phyloP scores from a whole-genome alignment of 768 basidiomycete genomes.

The Obba rivulosa region DNA sequence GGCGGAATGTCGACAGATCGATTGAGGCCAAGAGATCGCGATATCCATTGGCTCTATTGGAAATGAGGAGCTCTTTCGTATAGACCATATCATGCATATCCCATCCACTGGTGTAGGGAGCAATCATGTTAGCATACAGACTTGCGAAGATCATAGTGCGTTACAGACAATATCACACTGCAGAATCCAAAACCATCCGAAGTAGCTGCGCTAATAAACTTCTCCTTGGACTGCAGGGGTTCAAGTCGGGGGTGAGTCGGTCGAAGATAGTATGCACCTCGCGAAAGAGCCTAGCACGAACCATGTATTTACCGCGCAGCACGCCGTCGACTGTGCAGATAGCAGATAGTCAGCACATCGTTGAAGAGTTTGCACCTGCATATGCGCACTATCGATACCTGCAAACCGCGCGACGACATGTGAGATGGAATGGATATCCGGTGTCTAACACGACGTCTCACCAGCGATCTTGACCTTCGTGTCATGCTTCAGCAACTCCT shows the following conservation, averaged over 20 bases:
- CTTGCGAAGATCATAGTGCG: no score
- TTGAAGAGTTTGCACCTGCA: not conserved
- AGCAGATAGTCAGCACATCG: not conserved
- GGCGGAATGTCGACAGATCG: constrained; percentile 82
- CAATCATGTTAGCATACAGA: not conserved
- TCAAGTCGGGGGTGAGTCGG: constrained; percentile 3
- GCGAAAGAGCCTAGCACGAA: constrained; percentile 23
- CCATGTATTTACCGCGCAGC: constrained; percentile 92
- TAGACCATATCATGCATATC: constrained; percentile 90
- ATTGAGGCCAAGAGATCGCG: constrained; percentile 82
- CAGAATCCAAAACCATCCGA: constrained; percentile 90
- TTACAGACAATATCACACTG: constrained; percentile 92
- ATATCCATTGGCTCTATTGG: constrained; percentile 90
- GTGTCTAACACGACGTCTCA: constrained; percentile 20
- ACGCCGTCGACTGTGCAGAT: constrained; percentile 76
- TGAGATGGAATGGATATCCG: constrained; percentile 19
- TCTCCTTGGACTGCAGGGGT: constrained; percentile 72
- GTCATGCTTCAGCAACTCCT: constrained; percentile 49
- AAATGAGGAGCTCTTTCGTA: constrained; percentile 79
- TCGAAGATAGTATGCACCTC: not conserved
- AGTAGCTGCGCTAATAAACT: constrained; percentile 79
- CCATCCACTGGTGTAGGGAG: constrained; percentile 57
- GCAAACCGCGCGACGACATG: not conserved
- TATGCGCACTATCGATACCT: constrained; percentile 63
- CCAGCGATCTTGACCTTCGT: constrained; percentile 93